Conservation (phyloP, 2,329 filamentous ascomycete genomes). For the Metarhizium brunneum region DNA sequence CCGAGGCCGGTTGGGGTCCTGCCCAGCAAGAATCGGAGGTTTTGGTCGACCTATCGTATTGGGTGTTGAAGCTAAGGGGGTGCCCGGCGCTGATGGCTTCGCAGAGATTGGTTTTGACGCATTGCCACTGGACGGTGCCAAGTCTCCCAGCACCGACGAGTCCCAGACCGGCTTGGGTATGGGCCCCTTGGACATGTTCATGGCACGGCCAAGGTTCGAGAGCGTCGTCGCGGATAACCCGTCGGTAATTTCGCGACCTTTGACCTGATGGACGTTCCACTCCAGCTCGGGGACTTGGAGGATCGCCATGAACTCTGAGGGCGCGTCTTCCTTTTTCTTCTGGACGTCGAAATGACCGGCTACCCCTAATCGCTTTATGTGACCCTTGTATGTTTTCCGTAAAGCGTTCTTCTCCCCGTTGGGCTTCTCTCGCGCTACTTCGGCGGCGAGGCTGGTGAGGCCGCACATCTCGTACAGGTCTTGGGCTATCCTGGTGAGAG, state of each 20-base stretch:
- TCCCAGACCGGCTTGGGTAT: slow-evolving; percentile 49
- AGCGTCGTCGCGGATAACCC: slow-evolving; percentile 39
- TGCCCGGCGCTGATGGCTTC: slow-evolving; percentile 43
- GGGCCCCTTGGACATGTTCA: slow-evolving; percentile 47
- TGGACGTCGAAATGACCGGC: slow-evolving; percentile 50
- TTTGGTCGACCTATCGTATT: slow-evolving; percentile 28
- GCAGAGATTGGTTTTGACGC: slow-evolving; percentile 31
- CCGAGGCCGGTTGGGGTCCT: slow-evolving; percentile 48
- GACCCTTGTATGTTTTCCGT: slow-evolving; percentile 59
- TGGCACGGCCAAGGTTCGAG: slow-evolving; percentile 37
- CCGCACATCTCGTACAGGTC: slow-evolving; percentile 53
- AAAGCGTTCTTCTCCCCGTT: slow-evolving; percentile 60
- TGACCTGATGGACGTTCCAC: slow-evolving; percentile 46
- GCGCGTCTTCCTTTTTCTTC: slow-evolving; percentile 44
- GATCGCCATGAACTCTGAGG: slow-evolving; percentile 44
- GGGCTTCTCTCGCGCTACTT: slow-evolving; percentile 53
- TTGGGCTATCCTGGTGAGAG: slow-evolving; percentile 38
- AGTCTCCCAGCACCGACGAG: slow-evolving; percentile 47
- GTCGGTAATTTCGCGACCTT: slow-evolving; percentile 44
- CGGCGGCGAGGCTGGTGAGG: slow-evolving; percentile 46
- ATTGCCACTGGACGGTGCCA: slow-evolving; percentile 32
- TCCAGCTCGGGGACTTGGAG: slow-evolving; percentile 42
- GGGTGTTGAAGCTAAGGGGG: slow-evolving; percentile 31
- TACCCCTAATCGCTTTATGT: slow-evolving; percentile 55
- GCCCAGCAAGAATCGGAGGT: slow-evolving; percentile 25